These are phyloP conservation scores for Sugiyamaella americana DNA, from an alignment of 805 yeast genomes.

Conservation along the genomic window DNA sequence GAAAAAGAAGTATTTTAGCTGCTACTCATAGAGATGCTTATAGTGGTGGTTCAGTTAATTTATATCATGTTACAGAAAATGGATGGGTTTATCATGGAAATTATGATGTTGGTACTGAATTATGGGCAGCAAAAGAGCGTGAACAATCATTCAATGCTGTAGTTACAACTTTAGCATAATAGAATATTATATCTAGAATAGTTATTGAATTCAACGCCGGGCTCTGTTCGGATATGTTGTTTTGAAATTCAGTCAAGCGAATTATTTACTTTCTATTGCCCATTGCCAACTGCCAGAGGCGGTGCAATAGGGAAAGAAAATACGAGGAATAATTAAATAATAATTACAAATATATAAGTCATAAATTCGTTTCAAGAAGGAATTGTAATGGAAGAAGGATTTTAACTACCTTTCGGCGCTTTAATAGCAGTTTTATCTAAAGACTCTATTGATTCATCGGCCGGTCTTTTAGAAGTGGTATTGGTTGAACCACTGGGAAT, in stretches of 20 bases:
- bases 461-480: constrained; percentile 6
- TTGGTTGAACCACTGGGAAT: background rate
- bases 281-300: background rate
- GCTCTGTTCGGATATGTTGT: too few relatives aligned
- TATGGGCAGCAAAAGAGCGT: constrained; percentile 84
- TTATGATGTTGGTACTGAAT: constrained; percentile 80
- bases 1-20: constrained; percentile 92
- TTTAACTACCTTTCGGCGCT: constrained; percentile 3
- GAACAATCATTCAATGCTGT: constrained; percentile 90
- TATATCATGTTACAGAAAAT: constrained; percentile 84
- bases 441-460: constrained; percentile 11
- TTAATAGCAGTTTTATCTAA: constrained; percentile 10
- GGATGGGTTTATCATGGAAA: constrained; percentile 98
- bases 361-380: constrained; percentile 8
- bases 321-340: background rate
- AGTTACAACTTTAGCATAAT: constrained; percentile 34
- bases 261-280: background rate
- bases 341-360: constrained; percentile 1
- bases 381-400: background rate
- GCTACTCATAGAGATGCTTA: constrained; percentile 98
- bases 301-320: background rate
- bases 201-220: too few relatives aligned
- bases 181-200: too few relatives aligned
- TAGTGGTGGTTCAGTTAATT: constrained; percentile 93
- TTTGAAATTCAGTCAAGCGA: too few relatives aligned